Evolutionary conservation across 139 green algal species (phyloP), one percentile per base, ranked within the genome.

Genomic region (Yamagishiella unicocca): DNA sequence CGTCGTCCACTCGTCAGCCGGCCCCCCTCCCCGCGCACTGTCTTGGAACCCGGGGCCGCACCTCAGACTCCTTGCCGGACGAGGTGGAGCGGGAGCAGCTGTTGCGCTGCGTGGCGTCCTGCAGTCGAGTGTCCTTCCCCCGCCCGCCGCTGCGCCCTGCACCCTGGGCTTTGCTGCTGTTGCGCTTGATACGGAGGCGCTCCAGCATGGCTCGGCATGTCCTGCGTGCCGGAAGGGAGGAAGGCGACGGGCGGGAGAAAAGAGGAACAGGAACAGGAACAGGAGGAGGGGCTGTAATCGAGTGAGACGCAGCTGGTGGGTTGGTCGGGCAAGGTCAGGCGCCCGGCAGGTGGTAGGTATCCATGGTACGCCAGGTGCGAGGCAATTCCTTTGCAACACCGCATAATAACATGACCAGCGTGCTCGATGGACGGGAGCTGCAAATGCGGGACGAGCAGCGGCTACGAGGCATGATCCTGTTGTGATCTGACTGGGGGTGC

Each of bases 181-280:
- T 75, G 61, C 79, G 79, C 43, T 85, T 85, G 9, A 85, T 45
- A 1, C 79, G 79, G 29, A 85, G 61, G 8, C 79, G 79, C 40
- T 85, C 79, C n/a, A 85, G 42, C 79, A 85, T 85, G 21, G 42
- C 42, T 25, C 79, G 79, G n/a, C 79, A 85, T 1, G 79, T 85
- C 61, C 79, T 85, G 77, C 71, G 35, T n/a, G 71, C 58, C 19
- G 22, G 58, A 17, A 68, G 14, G 58, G 17, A 68, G 58, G 19
- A 9, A 68, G 58, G 17, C 19, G 14, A 22, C 58, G 6, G 14
- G 58, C 19, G 22, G 58, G 14, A 27, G 22, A 68, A 22, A 35
- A 29, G 22, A n/a, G 58, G 19, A 35, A 22, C 58, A 29, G 14
- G 19, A n/a, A 29, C 22, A 68, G 17, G 58, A 17, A 68, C 19